Base-by-base conservation (phyloP, 768 basidiomycete genomes). In the Xerocomus spinulosus region DNA sequence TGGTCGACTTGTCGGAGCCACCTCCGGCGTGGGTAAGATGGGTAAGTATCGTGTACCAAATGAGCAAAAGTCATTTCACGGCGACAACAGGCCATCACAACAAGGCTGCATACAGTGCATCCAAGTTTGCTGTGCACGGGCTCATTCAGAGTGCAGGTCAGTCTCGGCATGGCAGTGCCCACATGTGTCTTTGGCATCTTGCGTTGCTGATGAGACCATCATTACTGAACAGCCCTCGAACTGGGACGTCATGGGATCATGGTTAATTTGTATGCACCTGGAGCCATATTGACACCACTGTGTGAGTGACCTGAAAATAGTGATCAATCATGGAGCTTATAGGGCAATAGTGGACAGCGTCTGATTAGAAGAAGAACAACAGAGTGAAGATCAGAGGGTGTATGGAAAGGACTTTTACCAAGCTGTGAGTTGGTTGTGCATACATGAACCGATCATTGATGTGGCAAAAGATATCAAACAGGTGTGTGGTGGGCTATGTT, bases 181-280 rank as follows among this genome's bases (percentile, higher is more conserved):
- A 6, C 26, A 28, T n/a, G n/a, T n/a, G 26, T 28, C 6, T 28
- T 28, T 28, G 26, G 10, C 26, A 28, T 28, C 26, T 37, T 5
- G 25, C 53, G 48, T 13, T 41, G 2, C 32, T 44, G 18, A n/a
- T n/a, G n/a, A n/a, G n/a, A n/a, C n/a, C n/a, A n/a, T n/a, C n/a
- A n/a, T n/a, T n/a, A n/a, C n/a, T n/a, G n/a, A n/a, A 21, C n/a
- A 66, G 66, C 58, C 0, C 18, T 58, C n/a, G 68, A 70, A 53
- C 56, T 61, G 25, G 58, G 52, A 26, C 42, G 52, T 17, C 42
- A 63, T 47, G 48, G 44, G 5, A 66, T 66, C 47, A 62, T 54
- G 7, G 64, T 58, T 13, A 59, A 64, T 55, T 53, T 64, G 42
- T 68, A 55, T 55, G 57, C 68, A 21, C 66, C 66, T 12, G 57